Evolutionary conservation across 441 rosid genomes (phyloP), one percentile per base, ranked within the genome.

Genomic region (Croton laevigatus): DNA sequence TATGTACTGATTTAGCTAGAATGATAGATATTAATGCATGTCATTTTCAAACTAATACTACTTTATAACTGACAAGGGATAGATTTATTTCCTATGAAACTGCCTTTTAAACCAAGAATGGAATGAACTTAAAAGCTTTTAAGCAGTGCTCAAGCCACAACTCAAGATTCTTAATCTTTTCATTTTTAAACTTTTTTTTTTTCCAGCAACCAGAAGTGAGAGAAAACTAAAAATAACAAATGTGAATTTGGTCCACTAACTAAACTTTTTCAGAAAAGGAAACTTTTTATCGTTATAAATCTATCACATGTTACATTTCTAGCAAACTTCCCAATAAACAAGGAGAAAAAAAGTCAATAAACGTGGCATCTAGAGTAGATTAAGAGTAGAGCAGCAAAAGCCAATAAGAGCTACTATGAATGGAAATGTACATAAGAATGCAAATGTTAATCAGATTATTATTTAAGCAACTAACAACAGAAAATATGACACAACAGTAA

Each of bases 401-500:
- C 16, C 8, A 48, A 6, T 6, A 52, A 52, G 7, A n/a, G 57
- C 40, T 12, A 32, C 62, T 58, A 12, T 11, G 27, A 57, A 57
- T 10, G 13, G 27, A 1, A 27, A 23, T 9, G 11, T 27, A 27
- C 32, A 27, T 34, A 58, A 58, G 19, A 7, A 58, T 27, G 68
- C 40, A 64, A 16, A 20, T 46, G 14, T 40, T 40, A 38, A 27
- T 44, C 37, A 63, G 27, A 64, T n/a, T 46, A 27, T 16, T 3
- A 38, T 11, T n/a, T 11, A 19, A 71, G 52, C 34, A 22, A 52
- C 12, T 10, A 36, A 44, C 1, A n/a, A 38, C 0, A 55, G 32
- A 22, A 66, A 65, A 62, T 12, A 36, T 37, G 22, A 59, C 37
- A 32, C 34, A 63, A 69, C 27, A 68, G 48, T 51, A 75, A 73